Percentiles rank a stretch among this genome's conserved stretches.
phyloP scores from a whole-genome alignment of 2,329 filamentous ascomycete species.

The Dryadomyces quercivorus region DNA sequence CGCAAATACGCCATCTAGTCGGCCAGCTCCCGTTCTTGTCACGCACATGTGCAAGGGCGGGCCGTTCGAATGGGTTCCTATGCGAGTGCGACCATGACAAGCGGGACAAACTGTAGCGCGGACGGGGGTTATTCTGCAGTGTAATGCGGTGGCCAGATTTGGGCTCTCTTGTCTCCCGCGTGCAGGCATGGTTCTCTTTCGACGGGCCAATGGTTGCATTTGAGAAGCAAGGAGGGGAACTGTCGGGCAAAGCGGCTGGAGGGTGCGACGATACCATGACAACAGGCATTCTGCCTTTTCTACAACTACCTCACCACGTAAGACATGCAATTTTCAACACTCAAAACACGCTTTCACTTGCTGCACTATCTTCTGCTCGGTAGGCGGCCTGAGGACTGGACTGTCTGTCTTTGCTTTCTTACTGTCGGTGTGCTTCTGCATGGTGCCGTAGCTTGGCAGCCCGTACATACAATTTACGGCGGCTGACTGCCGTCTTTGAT shows the following conservation, averaged over 20 bases:
- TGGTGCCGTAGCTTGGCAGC: not conserved
- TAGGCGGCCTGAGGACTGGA: not conserved
- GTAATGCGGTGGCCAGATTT: slow-evolving; percentile 2
- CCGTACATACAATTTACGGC: too few species aligned
- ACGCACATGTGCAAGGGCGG: not conserved
- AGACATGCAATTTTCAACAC: not conserved
- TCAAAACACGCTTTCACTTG: not conserved
- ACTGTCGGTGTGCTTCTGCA: not conserved
- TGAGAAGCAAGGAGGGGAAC: not conserved
- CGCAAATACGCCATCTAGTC: slow-evolving; percentile 90
- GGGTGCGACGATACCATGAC: slow-evolving; percentile 7
- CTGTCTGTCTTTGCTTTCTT: not conserved
- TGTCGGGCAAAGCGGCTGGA: not conserved
- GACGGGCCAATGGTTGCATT: not conserved
- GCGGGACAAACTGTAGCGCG: not conserved
- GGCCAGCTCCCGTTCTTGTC: not conserved
- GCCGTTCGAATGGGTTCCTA: not conserved
- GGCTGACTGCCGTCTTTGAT: too few species aligned
- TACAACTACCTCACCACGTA: not conserved
- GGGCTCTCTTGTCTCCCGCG: not conserved
- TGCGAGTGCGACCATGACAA: not conserved
- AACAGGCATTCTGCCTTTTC: slow-evolving; percentile 1
- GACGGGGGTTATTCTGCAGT: not conserved
- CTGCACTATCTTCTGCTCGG: not conserved
- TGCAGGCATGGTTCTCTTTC: not conserved